Percentiles rank a stretch among this genome's conserved stretches.
These are phyloP conservation scores for Nothophaeocryptopus gaeumannii DNA, from an alignment of 2,329 filamentous ascomycete species.

Conservation along the genomic window DNA sequence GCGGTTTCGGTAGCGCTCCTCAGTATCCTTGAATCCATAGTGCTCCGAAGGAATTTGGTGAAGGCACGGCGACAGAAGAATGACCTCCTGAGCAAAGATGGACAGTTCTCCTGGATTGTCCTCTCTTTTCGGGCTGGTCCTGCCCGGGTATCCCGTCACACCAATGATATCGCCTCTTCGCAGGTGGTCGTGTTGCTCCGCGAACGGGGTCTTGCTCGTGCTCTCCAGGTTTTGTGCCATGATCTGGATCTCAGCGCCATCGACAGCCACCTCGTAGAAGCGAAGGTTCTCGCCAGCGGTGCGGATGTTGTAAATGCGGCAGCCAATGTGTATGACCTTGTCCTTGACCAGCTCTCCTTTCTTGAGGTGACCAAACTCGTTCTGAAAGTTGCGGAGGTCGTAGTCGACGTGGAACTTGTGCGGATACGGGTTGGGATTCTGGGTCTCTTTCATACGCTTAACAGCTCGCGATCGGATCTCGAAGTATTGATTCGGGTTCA, in stretches of 20 bases:
- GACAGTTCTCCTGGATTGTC: constrained; percentile 77
- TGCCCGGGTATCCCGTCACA: constrained; percentile 75
- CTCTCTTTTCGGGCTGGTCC: constrained; percentile 79
- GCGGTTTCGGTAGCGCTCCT: constrained; percentile 87
- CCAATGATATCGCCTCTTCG: constrained; percentile 92
- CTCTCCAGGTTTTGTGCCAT: constrained; percentile 85
- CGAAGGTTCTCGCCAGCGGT: constrained; percentile 77
- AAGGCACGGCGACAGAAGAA: constrained; percentile 84
- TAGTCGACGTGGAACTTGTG: constrained; percentile 90
- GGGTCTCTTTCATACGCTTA: constrained; percentile 69
- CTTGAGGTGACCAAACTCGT: constrained; percentile 76
- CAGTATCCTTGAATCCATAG: constrained; percentile 93
- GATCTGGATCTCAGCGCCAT: constrained; percentile 79
- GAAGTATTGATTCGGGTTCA: constrained; percentile 86
- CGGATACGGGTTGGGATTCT: constrained; percentile 80
- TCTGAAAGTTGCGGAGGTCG: constrained; percentile 74
- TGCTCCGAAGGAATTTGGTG: constrained; percentile 87
- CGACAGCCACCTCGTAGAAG: constrained; percentile 82
- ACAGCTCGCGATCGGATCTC: constrained; percentile 87
- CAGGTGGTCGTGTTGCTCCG: constrained; percentile 83
- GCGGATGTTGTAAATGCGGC: constrained; percentile 86
- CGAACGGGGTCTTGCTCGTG: constrained; percentile 67
- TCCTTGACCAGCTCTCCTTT: constrained; percentile 81
- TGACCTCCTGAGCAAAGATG: constrained; percentile 83
- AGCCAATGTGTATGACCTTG: constrained; percentile 72